Base-by-base conservation (phyloP, 805 yeast genomes). In the Sungouiella thailandica region DNA sequence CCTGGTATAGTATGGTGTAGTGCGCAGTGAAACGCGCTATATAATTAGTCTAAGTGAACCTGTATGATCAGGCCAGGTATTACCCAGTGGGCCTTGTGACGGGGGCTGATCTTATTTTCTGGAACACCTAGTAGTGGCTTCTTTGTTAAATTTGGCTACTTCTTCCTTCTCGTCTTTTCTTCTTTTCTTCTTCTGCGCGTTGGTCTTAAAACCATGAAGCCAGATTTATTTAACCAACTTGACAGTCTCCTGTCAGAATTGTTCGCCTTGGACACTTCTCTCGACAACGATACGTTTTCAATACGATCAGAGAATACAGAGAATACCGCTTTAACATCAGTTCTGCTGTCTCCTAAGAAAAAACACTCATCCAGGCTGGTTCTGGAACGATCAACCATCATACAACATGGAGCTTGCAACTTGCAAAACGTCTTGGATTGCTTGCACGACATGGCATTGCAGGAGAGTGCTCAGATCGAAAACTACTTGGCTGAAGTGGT, bases 361-460 rank as follows among this genome's bases (percentile, higher is more conserved):
- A 19, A 7, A 7, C 22, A 19, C 22, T 9, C 8, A 9, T 9
- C 9, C 22, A 7, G 8, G 22, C 22, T 9, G 9, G 9, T 19
- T 9, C 8, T 9, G 7, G 9, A 7, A 7, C 9, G 8, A 9
- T 19, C 22, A 7, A 9, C 22, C 7, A 19, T 9, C 22, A 19
- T 19, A 7, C 22, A 19, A 19, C 7, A 9, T 19, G 22, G 22
- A 7, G 22, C 22, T 7, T 19, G 7, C 22, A 19, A 19, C 22
- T 19, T 19, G 9, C 22, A 19, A 7, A 9, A 19, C 22, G 39
- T 58, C 26, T 38, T 58, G 11, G 60, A 55, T 7, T 57, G 61
- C 31, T 32, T 58, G 32, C 43, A 39, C 23, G 61, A 57, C 22
- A 56, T 58, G 58, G 30, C 49, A 10, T 7, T 23, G 2, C 49